These are phyloP conservation scores for Penicillium paradoxum DNA, from an alignment of 495 filamentous ascomycete species.

Conservation along the genomic window DNA sequence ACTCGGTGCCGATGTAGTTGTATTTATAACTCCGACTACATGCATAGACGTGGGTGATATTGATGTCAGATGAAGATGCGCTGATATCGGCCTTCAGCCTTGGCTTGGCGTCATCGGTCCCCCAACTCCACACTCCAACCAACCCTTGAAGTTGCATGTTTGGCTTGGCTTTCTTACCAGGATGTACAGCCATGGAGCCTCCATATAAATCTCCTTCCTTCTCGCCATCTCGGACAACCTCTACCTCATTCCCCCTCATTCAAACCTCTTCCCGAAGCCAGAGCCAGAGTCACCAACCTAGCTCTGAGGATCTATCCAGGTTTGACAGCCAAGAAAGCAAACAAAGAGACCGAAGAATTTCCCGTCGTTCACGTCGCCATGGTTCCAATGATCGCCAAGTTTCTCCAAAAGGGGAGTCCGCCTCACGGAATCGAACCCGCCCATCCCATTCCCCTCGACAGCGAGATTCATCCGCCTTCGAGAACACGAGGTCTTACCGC, in stretches of 20 bases:
- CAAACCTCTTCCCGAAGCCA: slow-evolving; percentile 11
- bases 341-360: neutral
- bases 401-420: slow-evolving; percentile 1
- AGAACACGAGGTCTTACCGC: slow-evolving; percentile 20
- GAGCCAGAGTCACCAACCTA: slow-evolving; percentile 25
- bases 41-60: neutral
- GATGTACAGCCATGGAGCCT: slow-evolving; percentile 23
- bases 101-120: slow-evolving; percentile 10
- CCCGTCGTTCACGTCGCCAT: neutral
- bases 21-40: no score
- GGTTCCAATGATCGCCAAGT: neutral
- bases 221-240: neutral
- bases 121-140: neutral
- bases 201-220: slow-evolving; percentile 6
- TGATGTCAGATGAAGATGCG: neutral
- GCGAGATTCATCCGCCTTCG: slow-evolving; percentile 17
- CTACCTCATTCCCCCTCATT: slow-evolving; percentile 3
- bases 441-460: neutral
- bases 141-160: neutral
- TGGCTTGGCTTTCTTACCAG: neutral
- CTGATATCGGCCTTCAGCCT: neutral
- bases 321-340: neutral
- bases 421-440: neutral
- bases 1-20: neutral
- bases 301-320: slow-evolving; percentile 17